phyloP scores from a whole-genome alignment of 2,329 filamentous ascomycete genomes.

The Penicillium vulpinum region DNA sequence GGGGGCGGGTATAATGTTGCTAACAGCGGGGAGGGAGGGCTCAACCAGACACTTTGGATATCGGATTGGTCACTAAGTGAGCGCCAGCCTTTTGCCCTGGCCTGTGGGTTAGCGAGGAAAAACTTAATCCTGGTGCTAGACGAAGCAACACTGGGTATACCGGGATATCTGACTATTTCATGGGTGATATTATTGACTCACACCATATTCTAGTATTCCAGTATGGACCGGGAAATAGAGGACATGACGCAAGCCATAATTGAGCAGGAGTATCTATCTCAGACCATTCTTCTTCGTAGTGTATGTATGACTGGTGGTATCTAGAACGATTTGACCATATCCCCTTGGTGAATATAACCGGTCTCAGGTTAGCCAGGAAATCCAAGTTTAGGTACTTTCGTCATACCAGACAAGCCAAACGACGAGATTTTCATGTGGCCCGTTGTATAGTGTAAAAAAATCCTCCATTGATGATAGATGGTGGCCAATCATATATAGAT shows the following conservation, averaged over 20 bases:
- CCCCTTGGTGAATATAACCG: constrained; percentile 21
- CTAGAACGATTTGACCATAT: constrained; percentile 31
- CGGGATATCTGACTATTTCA: neutral
- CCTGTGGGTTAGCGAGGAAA: constrained; percentile 59
- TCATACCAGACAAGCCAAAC: neutral
- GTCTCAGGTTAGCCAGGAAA: neutral
- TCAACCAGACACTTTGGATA: constrained; percentile 35
- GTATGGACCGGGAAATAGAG: constrained; percentile 21
- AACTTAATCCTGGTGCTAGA: constrained; percentile 17
- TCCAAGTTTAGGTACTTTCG: constrained; percentile 4
- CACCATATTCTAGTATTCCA: constrained; percentile 2
- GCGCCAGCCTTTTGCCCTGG: constrained; percentile 70
- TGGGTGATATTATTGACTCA: neutral
- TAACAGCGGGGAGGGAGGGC: constrained; percentile 10
- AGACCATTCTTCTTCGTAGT: constrained; percentile 33
- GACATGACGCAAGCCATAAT: constrained; percentile 30
- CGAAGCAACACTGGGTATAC: constrained; percentile 21
- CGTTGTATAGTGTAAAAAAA: too few relatives aligned
- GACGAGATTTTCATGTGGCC: neutral
- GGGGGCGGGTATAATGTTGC: constrained; percentile 24
- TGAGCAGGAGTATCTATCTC: constrained; percentile 22
- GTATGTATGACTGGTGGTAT: constrained; percentile 29
- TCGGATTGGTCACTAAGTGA: constrained; percentile 67
- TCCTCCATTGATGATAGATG: neutral
- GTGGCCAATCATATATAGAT: neutral